Percentiles rank a stretch among this genome's conserved stretches.
These are phyloP conservation scores for Sarocladium strictum DNA, from an alignment of 2,329 filamentous ascomycete species.

Conservation along the genomic window DNA sequence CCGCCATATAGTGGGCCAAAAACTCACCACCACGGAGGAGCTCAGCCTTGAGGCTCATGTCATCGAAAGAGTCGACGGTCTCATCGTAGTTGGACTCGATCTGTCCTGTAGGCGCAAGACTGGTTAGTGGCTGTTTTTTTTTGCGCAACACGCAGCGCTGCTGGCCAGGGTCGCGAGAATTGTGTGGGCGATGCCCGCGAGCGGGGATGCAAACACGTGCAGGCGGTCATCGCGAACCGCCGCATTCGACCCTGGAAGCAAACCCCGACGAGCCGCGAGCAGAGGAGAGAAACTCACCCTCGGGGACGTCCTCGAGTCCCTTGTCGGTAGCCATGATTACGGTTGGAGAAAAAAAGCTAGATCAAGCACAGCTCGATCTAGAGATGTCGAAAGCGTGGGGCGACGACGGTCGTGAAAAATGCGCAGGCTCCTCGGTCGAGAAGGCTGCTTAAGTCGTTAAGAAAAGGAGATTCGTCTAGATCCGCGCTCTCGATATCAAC, in stretches of 20 bases:
- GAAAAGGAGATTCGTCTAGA: slow-evolving; percentile 35
- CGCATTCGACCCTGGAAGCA: neutral
- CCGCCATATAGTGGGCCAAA: neutral
- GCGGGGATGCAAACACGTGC: slow-evolving; percentile 1
- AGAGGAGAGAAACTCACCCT: slow-evolving; percentile 59
- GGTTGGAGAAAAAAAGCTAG: slow-evolving; percentile 54
- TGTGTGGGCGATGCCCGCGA: slow-evolving; percentile 6
- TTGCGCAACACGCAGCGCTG: neutral
- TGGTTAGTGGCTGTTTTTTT: slow-evolving; percentile 16
- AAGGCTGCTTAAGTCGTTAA: slow-evolving; percentile 26
- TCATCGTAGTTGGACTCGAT: slow-evolving; percentile 99
- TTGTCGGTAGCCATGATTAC: slow-evolving; percentile 98
- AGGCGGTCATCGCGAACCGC: slow-evolving; percentile 3
- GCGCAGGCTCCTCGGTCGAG: slow-evolving; percentile 27
- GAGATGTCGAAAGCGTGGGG: slow-evolving; percentile 37
- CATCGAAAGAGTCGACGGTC: slow-evolving; percentile 97
- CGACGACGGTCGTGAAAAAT: slow-evolving; percentile 28
- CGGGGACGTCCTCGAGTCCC: slow-evolving; percentile 96
- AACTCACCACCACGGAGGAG: slow-evolving; percentile 81
- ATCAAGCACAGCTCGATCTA: slow-evolving; percentile 78
- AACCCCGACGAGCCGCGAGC: neutral
- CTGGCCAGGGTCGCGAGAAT: slow-evolving; percentile 9
- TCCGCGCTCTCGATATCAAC: slow-evolving; percentile 39
- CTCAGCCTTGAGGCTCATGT: slow-evolving; percentile 95
- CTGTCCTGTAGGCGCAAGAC: slow-evolving; percentile 58